Base-by-base conservation (phyloP, 805 yeast species). In the Starmerella ratchasimensis region DNA sequence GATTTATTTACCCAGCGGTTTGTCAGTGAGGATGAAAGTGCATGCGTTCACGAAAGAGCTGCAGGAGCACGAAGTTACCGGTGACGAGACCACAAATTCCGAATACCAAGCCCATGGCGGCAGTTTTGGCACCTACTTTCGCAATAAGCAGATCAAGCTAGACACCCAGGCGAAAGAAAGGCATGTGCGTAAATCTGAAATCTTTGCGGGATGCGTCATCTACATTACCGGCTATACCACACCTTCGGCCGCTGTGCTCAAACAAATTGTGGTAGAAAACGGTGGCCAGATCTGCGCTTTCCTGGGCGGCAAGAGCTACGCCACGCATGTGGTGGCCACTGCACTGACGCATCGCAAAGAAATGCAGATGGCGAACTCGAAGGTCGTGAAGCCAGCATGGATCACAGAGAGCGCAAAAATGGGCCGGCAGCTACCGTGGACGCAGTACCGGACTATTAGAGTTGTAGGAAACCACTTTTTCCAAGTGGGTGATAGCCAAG, bases 161-260 rank as follows among this genome's bases (percentile, higher is more conserved):
- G 81, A 73, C 48, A 59, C 52, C 20, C 60, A 54, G 41, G 56
- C 55, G 5, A 39, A 39, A 16, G 53, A 47, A 17, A 25, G 27
- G 20, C 14, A 61, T 34, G 64, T 68, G 21, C 80, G 73, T 51
- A 42, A 48, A 26, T 59, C 68, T 1, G 57, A 56, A 2, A 61
- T 86, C 1, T 84, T 88, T 52, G 50, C 60, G 26, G 72, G 68
- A 1, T 80, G 86, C 53, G 57, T 63, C 1, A 65, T 88, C 4
- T 75, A 79, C 55, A 83, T 88, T n/a, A 86, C 84, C 51, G 98
- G 98, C 1, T 74, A 79, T 50, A 88, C 97, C 0, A 60, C 59
- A 2, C 97, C 97, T 0, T 72, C 86, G n/a, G 68, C 83, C 13
- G 60, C 69, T 29, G 77, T 72, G 42, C 59, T 90, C 22, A 88